Conservation (phyloP, 2,329 filamentous ascomycete genomes). For the Thelonectria olida region DNA sequence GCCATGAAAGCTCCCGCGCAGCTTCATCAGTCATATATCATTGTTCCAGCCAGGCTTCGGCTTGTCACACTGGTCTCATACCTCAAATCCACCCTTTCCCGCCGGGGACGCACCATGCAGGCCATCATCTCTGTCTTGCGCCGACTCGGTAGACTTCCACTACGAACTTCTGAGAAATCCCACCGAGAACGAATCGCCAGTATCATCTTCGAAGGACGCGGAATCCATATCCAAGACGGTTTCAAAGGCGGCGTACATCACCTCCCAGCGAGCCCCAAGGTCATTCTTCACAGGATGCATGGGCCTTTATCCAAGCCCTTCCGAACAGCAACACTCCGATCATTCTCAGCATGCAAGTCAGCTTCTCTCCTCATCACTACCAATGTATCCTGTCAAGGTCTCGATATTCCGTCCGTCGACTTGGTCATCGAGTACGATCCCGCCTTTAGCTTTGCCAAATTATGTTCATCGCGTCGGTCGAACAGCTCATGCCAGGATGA, state of each 20-base stretch:
- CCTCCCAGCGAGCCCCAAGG: conserved; percentile 76
- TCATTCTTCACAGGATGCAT: conserved; percentile 88
- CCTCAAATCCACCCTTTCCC: conserved; percentile 88
- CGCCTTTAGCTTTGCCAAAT: conserved; percentile 89
- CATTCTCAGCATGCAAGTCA: conserved; percentile 78
- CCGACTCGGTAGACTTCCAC: conserved; percentile 96
- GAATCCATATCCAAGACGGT: conserved; percentile 66
- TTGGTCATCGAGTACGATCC: conserved; percentile 96
- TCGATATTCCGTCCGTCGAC: conserved; percentile 95
- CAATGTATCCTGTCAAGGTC: conserved; percentile 92
- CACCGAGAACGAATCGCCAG: conserved; percentile 40
- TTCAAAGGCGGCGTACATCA: conserved; percentile 76
- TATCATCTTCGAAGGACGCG: conserved; percentile 43
- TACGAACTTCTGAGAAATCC: conserved; percentile 78
- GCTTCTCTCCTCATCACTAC: conserved; percentile 90
- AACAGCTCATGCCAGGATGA: conserved; percentile 90
- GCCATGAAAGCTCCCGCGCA: conserved; percentile 87
- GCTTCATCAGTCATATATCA: conserved; percentile 88
- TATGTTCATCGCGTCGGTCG: conserved; percentile 95
- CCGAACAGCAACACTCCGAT: conserved; percentile 84
- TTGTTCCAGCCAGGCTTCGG: conserved; percentile 89
- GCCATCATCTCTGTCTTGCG: conserved; percentile 97
- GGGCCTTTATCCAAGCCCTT: conserved; percentile 89
- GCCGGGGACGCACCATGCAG: conserved; percentile 94
- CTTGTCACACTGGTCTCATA: conserved; percentile 87